Conservation (phyloP, 352 stramenopile species). For the Elongisporangium anandrum region DNA sequence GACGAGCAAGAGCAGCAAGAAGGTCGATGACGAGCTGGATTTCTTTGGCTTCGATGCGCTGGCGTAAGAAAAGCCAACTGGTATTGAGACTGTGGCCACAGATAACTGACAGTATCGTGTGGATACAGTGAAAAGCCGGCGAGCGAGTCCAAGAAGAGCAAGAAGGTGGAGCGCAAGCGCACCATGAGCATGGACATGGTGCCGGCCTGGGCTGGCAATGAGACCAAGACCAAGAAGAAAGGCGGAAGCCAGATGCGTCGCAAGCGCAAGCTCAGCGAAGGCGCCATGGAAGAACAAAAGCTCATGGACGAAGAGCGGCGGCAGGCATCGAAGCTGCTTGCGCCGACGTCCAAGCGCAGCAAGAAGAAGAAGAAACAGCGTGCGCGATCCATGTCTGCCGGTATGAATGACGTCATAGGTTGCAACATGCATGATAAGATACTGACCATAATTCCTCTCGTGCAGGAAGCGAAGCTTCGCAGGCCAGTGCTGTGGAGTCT, state of each 20-base stretch:
- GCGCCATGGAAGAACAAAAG: constrained; percentile 63
- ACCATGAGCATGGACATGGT: constrained; percentile 74
- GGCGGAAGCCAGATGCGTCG: constrained; percentile 68
- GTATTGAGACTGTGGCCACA: neutral
- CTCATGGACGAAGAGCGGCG: constrained; percentile 64
- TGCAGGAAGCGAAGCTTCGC: constrained; percentile 13
- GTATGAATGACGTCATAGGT: neutral
- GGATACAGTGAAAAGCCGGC: neutral
- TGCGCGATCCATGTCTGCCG: constrained; percentile 13
- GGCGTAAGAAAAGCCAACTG: constrained; percentile 6
- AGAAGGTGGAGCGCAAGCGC: constrained; percentile 31
- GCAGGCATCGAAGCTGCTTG: constrained; percentile 62
- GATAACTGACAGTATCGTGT: neutral
- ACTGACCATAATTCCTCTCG: neutral
- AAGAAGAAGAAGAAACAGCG: constrained; percentile 43
- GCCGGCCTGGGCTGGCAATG: constrained; percentile 57
- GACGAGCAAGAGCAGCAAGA: constrained; percentile 15
- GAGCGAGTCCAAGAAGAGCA: constrained; percentile 17
- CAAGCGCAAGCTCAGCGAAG: constrained; percentile 83
- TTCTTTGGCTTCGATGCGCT: constrained; percentile 75
- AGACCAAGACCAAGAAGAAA: constrained; percentile 28
- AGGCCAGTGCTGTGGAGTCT: constrained; percentile 1
- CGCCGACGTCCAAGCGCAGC: constrained; percentile 32
- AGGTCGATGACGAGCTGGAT: constrained; percentile 49
- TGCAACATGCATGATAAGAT: too few species aligned